Conservation (phyloP, 495 filamentous ascomycete species). For the Penicillium daleae region DNA sequence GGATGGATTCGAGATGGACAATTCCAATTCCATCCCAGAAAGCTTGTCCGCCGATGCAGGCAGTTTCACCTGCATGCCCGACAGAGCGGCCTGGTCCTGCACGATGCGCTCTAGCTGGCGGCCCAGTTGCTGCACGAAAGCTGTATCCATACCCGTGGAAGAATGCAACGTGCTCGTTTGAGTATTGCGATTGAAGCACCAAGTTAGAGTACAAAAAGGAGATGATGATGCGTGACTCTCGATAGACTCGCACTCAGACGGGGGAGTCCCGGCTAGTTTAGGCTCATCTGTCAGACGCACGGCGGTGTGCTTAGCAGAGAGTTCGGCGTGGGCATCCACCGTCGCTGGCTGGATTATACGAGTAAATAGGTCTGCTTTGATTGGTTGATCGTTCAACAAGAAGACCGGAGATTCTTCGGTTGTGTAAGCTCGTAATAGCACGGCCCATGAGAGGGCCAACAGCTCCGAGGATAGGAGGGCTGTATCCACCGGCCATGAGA, state of each 20-base stretch:
- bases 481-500: constrained; percentile 29
- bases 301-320: constrained; percentile 24
- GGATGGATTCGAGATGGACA: constrained; percentile 66
- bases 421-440: constrained; percentile 43
- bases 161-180: constrained; percentile 32
- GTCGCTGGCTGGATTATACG: constrained; percentile 25
- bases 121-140: constrained; percentile 31
- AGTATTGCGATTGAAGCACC: constrained; percentile 24
- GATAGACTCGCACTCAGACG: neutral
- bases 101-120: constrained; percentile 30
- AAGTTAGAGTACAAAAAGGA: constrained; percentile 20
- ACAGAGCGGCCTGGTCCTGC: constrained; percentile 22
- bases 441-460: constrained; percentile 44
- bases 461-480: constrained; percentile 27
- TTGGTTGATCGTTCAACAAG: constrained; percentile 33
- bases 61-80: constrained; percentile 19
- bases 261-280: neutral
- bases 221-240: neutral
- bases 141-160: constrained; percentile 24
- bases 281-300: constrained; percentile 22
- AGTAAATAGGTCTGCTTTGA: constrained; percentile 38
- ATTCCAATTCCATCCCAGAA: constrained; percentile 14
- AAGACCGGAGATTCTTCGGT: constrained; percentile 41
- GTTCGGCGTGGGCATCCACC: constrained; percentile 17
- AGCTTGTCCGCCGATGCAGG: constrained; percentile 17